Evolutionary conservation across 2,329 filamentous ascomycete genomes (phyloP).

Genomic region (Aspergillus luchuensis): DNA sequence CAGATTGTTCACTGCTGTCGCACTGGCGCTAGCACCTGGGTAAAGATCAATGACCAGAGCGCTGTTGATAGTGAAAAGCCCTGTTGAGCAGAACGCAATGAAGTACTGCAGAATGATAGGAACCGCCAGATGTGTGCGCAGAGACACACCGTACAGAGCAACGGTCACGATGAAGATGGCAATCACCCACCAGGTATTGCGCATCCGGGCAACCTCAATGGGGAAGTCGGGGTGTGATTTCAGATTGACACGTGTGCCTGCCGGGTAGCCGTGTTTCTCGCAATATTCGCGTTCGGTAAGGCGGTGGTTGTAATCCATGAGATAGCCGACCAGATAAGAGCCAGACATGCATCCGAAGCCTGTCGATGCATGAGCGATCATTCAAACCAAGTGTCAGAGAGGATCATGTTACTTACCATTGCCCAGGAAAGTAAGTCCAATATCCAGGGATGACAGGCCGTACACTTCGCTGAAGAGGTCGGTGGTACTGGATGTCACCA

Average conservation of each 20-base stretch:
- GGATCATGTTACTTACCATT: constrained; percentile 31
- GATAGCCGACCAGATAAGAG: constrained; percentile 5
- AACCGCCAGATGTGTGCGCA: constrained; percentile 32
- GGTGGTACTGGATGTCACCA: constrained; percentile 51
- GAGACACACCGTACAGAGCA: constrained; percentile 35
- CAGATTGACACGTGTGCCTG: constrained; percentile 15
- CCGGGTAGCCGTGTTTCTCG: constrained; percentile 5
- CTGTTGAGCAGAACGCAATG: constrained; percentile 38
- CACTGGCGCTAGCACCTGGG: constrained; percentile 37
- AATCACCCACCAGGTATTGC: constrained; percentile 39
- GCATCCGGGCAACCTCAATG: constrained; percentile 42
- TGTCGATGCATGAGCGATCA: not conserved
- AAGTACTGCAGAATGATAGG: constrained; percentile 44
- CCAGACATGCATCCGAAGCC: constrained; percentile 11
- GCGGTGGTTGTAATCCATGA: constrained; percentile 45
- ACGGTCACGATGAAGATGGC: constrained; percentile 15
- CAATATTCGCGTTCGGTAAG: constrained; percentile 27
- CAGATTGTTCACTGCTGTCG: constrained; percentile 41
- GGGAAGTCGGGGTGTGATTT: constrained; percentile 44
- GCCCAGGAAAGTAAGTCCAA: constrained; percentile 47
- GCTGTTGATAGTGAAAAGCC: constrained; percentile 39
- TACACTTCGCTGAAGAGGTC: constrained; percentile 42
- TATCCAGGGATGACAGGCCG: constrained; percentile 32
- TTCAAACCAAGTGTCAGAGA: not conserved
- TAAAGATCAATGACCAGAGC: constrained; percentile 44